A percentile compares a stretch with the other conserved stretches of the same genome.
Evolutionary conservation across 495 filamentous ascomycete genomes (phyloP).

Genomic region (Penicillium silybi): DNA sequence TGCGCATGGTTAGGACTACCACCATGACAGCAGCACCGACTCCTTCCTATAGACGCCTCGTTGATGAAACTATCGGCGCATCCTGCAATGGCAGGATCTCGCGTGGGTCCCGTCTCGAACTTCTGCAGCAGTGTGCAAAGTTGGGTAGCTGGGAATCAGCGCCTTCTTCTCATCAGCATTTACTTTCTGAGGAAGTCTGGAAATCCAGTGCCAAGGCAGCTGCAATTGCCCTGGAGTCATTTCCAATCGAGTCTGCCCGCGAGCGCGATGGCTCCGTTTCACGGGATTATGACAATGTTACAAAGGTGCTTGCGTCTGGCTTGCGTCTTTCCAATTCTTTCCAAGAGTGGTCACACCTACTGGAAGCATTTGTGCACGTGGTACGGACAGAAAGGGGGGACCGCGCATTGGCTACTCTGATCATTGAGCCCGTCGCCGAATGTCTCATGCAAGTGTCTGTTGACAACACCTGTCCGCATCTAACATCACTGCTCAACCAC

Average conservation of each 20-base stretch:
- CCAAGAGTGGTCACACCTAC: conserved; percentile 57
- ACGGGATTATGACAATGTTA: conserved; percentile 65
- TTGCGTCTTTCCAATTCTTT: conserved; percentile 41
- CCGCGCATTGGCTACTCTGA: conserved; percentile 52
- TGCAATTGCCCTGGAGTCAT: conserved; percentile 33
- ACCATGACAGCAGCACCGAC: conserved; percentile 18
- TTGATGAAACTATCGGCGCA: conserved; percentile 38
- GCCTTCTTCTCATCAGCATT: conserved; percentile 1
- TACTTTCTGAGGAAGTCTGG: conserved; percentile 31
- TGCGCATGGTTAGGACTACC: conserved; percentile 30
- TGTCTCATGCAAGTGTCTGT: conserved; percentile 20
- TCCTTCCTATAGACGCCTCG: conserved; percentile 25
- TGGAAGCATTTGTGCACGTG: conserved; percentile 53
- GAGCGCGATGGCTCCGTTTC: conserved; percentile 41
- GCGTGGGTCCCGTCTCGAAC: conserved; percentile 41
- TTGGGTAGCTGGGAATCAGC: conserved; percentile 16
- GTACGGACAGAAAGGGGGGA: conserved; percentile 65
- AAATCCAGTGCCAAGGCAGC: conserved; percentile 30
- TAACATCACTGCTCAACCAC: conserved; percentile 32
- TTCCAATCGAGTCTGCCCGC: conserved; percentile 40
- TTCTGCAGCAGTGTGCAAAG: conserved; percentile 39
- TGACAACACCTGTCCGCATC: conserved; percentile 23
- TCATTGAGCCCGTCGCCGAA: conserved; percentile 70
- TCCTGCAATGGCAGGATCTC: conserved; percentile 50
- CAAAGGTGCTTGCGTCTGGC: conserved; percentile 63